Percentiles rank a stretch among this genome's conserved stretches.
These are phyloP conservation scores for Trichoderma orchidacearum DNA, from an alignment of 495 filamentous ascomycete species.

Conservation along the genomic window DNA sequence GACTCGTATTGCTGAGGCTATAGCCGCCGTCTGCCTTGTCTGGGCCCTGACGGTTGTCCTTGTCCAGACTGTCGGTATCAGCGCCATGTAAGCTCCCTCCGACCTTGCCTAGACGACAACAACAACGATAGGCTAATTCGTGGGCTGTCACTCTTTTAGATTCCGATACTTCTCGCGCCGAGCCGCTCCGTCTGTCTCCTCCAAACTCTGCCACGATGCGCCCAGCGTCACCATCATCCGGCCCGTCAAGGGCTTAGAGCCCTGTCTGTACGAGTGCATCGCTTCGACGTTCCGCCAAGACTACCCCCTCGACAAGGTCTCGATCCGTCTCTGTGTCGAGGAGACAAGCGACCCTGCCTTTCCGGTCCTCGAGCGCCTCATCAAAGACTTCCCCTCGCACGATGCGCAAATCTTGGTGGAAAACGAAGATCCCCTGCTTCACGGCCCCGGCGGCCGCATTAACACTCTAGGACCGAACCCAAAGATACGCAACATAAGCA, in stretches of 20 bases:
- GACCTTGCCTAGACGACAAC: not conserved
- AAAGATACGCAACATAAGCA: conserved; percentile 94
- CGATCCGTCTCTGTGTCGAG: conserved; percentile 71
- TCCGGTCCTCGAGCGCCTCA: conserved; percentile 53
- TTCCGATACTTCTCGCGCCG: conserved; percentile 34
- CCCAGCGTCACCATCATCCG: conserved; percentile 90
- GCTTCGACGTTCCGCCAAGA: conserved; percentile 76
- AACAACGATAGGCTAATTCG: conserved; percentile 4
- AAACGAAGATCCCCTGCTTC: conserved; percentile 68
- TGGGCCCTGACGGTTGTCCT: conserved; percentile 35
- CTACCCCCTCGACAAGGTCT: conserved; percentile 67
- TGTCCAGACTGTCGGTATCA: conserved; percentile 37
- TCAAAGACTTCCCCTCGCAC: conserved; percentile 57
- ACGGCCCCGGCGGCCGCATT: conserved; percentile 31
- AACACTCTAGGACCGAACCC: conserved; percentile 82
- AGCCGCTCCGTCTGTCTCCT: conserved; percentile 23
- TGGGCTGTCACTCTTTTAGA: conserved; percentile 12
- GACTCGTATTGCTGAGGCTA: conserved; percentile 20
- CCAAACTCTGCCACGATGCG: conserved; percentile 29
- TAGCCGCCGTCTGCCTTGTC: conserved; percentile 29
- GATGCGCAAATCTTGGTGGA: conserved; percentile 73
- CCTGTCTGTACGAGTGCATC: conserved; percentile 81
- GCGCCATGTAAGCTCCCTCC: conserved; percentile 28
- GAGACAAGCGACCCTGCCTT: conserved; percentile 67
- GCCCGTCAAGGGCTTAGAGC: conserved; percentile 86